phyloP scores from a whole-genome alignment of 768 basidiomycete species.

The Russula compacta region DNA sequence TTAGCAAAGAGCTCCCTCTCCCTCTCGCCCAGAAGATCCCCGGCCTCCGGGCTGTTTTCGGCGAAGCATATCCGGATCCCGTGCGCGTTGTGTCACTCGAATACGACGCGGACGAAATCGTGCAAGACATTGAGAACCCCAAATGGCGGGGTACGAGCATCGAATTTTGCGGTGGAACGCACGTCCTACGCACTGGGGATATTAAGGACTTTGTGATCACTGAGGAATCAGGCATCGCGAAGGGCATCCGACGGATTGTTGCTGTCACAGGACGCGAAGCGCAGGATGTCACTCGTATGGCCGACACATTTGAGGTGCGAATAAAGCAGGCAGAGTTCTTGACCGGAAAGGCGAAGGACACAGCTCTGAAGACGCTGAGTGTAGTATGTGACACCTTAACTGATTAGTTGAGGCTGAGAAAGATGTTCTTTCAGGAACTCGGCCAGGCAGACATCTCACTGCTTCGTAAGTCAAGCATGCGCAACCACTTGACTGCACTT shows the following conservation, averaged over 20 bases:
- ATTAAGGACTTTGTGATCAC: constrained; percentile 94
- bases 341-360: constrained; percentile 74
- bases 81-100: constrained; percentile 92
- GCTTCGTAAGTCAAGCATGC: constrained; percentile 69
- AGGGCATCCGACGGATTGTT: constrained; percentile 90
- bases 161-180: constrained; percentile 99
- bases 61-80: constrained; percentile 95
- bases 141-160: constrained; percentile 89
- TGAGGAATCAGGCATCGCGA: constrained; percentile 96
- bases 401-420: not conserved
- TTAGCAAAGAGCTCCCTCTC: constrained; percentile 76
- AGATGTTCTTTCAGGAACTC: constrained; percentile 52
- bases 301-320: constrained; percentile 49
- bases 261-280: constrained; percentile 96
- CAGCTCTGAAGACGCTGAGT: constrained; percentile 72
- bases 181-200: constrained; percentile 92
- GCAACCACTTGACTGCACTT: constrained; percentile 57
- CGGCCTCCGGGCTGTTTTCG: constrained; percentile 94
- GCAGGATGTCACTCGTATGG: constrained; percentile 63
- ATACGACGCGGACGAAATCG: constrained; percentile 78
- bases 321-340: constrained; percentile 54
- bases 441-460: constrained; percentile 85
- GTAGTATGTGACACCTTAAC: constrained; percentile 42
- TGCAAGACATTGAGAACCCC: constrained; percentile 74
- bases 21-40: constrained; percentile 75